phyloP scores from a whole-genome alignment of 2,329 filamentous ascomycete species.

The Cercospora beticola region DNA sequence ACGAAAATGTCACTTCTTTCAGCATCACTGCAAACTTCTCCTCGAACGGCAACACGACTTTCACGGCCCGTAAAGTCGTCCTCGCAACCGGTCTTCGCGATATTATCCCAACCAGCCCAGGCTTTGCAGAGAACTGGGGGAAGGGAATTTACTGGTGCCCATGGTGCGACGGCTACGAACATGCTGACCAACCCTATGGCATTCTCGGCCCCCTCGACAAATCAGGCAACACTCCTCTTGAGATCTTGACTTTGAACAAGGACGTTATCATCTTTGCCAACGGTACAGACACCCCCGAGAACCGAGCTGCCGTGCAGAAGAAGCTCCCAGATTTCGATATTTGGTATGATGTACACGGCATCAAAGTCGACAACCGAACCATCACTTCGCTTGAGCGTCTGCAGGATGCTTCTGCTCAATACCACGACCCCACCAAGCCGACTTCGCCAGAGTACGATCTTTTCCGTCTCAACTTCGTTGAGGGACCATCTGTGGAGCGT shows the following conservation, averaged over 20 bases:
- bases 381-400: conserved; percentile 17
- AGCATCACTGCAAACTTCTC: conserved; percentile 11
- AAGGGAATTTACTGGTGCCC: conserved; percentile 29
- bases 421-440: conserved; percentile 10
- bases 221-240: conserved; percentile 11
- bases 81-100: conserved; percentile 28
- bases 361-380: conserved; percentile 19
- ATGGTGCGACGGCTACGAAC: conserved; percentile 29
- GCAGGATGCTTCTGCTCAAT: conserved; percentile 6
- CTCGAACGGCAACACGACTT: conserved; percentile 13
- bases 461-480: conserved; percentile 15
- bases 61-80: conserved; percentile 24
- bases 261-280: conserved; percentile 19
- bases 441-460: conserved; percentile 14
- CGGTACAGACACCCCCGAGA: conserved; percentile 17
- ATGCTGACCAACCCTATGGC: conserved; percentile 16
- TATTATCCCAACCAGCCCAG: conserved; percentile 24
- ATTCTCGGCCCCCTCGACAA: conserved; percentile 15
- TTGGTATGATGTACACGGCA: conserved; percentile 13
- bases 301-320: conserved; percentile 4
- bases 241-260: conserved; percentile 15
- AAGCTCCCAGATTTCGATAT: conserved; percentile 15
- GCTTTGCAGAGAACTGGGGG: conserved; percentile 28
- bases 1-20: conserved; percentile 1
- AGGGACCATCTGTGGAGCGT: conserved; percentile 10